A percentile compares a stretch with the other conserved stretches of the same genome.
Evolutionary conservation across 2,329 filamentous ascomycete species (phyloP).

Genomic region (Podosphaera fusca): DNA sequence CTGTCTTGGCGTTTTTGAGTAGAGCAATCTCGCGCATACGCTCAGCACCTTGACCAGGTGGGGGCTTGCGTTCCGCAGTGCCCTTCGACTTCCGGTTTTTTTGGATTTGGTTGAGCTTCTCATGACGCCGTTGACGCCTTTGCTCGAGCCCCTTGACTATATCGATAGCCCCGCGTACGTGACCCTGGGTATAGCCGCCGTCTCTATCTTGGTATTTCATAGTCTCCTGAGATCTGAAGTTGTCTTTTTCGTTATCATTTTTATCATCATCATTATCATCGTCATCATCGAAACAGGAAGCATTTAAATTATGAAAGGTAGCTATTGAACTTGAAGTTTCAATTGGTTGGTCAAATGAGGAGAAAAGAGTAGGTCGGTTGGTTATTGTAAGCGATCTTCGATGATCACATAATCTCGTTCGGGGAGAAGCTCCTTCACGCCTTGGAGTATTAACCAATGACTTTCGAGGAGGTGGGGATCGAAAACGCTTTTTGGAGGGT

Average conservation of each 20-base stretch:
- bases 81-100: conserved; percentile 58
- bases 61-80: conserved; percentile 36
- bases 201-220: too few relatives aligned
- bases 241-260: not conserved
- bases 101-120: conserved; percentile 78
- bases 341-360: conserved; percentile 19
- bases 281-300: conserved; percentile 29
- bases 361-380: conserved; percentile 21
- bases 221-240: conserved; percentile 15
- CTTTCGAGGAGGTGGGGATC: conserved; percentile 37
- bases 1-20: conserved; percentile 61
- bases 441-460: conserved; percentile 13
- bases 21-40: conserved; percentile 84
- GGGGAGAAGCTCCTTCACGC: conserved; percentile 41
- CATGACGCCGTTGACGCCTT: conserved; percentile 77
- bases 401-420: conserved; percentile 27
- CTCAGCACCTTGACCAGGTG: conserved; percentile 71
- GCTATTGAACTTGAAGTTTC: conserved; percentile 57
- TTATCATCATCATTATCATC: too few relatives aligned
- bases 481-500: conserved; percentile 18
- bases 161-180: conserved; percentile 82
- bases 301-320: conserved; percentile 54
- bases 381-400: conserved; percentile 20
- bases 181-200: conserved; percentile 22
- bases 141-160: conserved; percentile 92